Evolutionary conservation across 2,329 filamentous ascomycete genomes (phyloP).

Genomic region (Colletotrichum caudatum): DNA sequence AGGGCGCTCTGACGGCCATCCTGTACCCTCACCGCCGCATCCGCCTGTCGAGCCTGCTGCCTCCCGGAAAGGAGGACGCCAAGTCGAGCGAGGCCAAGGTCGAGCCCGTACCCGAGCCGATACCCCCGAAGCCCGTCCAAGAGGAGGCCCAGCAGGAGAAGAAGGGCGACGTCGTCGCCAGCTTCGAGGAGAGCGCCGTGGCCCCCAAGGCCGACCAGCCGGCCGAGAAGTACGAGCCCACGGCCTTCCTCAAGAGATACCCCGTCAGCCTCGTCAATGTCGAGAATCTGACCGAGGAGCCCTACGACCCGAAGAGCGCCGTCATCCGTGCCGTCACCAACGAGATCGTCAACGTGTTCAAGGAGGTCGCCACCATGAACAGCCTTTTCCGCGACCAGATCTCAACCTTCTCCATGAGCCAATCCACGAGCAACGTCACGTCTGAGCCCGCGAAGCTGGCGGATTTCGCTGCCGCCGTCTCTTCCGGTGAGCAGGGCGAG

Average conservation of each 20-base stretch:
- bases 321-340: slow-evolving; percentile 93
- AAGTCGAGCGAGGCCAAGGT: slow-evolving; percentile 66
- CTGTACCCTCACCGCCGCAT: slow-evolving; percentile 96
- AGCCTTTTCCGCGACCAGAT: slow-evolving; percentile 97
- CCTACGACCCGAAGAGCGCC: slow-evolving; percentile 89
- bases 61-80: slow-evolving; percentile 68
- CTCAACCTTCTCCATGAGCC: slow-evolving; percentile 95
- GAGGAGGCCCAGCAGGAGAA: slow-evolving; percentile 71
- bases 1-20: slow-evolving; percentile 88
- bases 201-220: slow-evolving; percentile 67
- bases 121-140: slow-evolving; percentile 64
- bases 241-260: slow-evolving; percentile 90
- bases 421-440: slow-evolving; percentile 93
- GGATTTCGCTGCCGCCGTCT: slow-evolving; percentile 96
- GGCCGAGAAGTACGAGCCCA: slow-evolving; percentile 80
- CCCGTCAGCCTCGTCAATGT: slow-evolving; percentile 95
- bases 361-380: slow-evolving; percentile 94
- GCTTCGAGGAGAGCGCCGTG: slow-evolving; percentile 87
- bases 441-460: slow-evolving; percentile 95
- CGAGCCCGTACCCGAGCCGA: slow-evolving; percentile 67
- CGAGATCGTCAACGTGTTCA: slow-evolving; percentile 99
- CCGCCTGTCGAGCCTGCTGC: slow-evolving; percentile 84
- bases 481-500: slow-evolving; percentile 91
- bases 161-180: slow-evolving; percentile 94
- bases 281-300: slow-evolving; percentile 90